These are phyloP conservation scores for Trichoderma endophyticum DNA, from an alignment of 2,329 filamentous ascomycete species.

Conservation along the genomic window DNA sequence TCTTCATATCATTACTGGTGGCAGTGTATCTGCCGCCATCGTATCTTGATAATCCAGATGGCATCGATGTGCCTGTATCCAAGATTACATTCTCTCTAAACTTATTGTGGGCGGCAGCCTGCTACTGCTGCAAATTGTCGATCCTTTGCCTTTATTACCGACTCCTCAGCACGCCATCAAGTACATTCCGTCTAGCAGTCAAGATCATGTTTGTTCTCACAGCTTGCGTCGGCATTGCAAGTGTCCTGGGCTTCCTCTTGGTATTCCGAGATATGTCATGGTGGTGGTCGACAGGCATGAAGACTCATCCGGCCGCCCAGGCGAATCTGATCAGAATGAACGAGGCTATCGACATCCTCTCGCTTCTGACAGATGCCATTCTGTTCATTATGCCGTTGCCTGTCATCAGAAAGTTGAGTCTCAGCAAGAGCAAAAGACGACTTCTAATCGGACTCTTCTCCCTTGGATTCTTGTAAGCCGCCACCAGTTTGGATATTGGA, in stretches of 20 bases:
- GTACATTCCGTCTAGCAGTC: not conserved
- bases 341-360: constrained; percentile 9
- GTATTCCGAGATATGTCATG: constrained; percentile 7
- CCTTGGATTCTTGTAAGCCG: constrained; percentile 1
- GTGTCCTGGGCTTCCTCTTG: not conserved
- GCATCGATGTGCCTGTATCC: constrained; percentile 5
- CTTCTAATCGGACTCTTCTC: constrained; percentile 8
- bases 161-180: constrained; percentile 2
- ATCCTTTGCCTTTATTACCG: constrained; percentile 10
- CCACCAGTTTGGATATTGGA: not conserved
- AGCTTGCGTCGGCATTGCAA: not conserved
- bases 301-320: not conserved
- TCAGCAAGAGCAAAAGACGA: constrained; percentile 2
- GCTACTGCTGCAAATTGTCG: constrained; percentile 8
- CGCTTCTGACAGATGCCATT: constrained; percentile 7
- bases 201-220: constrained; percentile 8
- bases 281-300: constrained; percentile 13
- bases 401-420: constrained; percentile 4
- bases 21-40: constrained; percentile 7
- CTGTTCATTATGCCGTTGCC: constrained; percentile 9
- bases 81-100: constrained; percentile 14
- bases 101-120: not conserved
- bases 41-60: not conserved
- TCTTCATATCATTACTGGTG: constrained; percentile 3
- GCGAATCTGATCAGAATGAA: constrained; percentile 8